phyloP scores from a whole-genome alignment of 768 basidiomycete genomes.

The Scleroderma citrinum region DNA sequence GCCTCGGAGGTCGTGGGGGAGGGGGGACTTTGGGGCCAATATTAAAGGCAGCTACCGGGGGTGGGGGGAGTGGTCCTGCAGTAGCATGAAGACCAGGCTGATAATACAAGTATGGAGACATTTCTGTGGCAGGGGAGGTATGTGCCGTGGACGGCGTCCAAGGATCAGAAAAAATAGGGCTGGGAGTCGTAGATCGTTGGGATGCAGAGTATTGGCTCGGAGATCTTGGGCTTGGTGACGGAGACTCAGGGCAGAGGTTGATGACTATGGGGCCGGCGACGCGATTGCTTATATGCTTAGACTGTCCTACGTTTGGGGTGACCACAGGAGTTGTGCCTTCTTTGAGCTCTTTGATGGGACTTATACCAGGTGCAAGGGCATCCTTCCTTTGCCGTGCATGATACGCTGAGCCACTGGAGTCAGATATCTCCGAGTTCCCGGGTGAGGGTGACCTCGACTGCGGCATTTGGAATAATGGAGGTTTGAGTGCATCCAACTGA shows the following conservation, averaged over 20 bases:
- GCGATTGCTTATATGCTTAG: slow-evolving; percentile 51
- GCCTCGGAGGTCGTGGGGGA: slow-evolving; percentile 55
- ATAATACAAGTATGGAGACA: slow-evolving; percentile 49
- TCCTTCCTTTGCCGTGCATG: slow-evolving; percentile 28
- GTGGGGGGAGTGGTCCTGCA: slow-evolving; percentile 68
- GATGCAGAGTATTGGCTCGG: slow-evolving; percentile 22
- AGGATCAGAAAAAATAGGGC: slow-evolving; percentile 18
- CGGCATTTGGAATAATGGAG: slow-evolving; percentile 33
- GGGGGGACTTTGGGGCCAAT: slow-evolving; percentile 45
- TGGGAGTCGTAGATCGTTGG: slow-evolving; percentile 25
- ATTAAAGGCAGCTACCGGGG: slow-evolving; percentile 52
- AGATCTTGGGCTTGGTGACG: slow-evolving; percentile 22
- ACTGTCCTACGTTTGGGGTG: slow-evolving; percentile 60
- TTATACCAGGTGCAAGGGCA: slow-evolving; percentile 28
- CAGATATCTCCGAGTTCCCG: slow-evolving; percentile 25
- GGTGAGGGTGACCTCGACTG: slow-evolving; percentile 30
- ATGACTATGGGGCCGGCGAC: slow-evolving; percentile 61
- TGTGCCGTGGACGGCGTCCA: slow-evolving; percentile 21
- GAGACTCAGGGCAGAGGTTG: slow-evolving; percentile 35
- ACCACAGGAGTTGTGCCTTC: slow-evolving; percentile 28
- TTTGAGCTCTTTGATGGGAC: slow-evolving; percentile 22
- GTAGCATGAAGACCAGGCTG: slow-evolving; percentile 65
- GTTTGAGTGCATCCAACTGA: slow-evolving; percentile 28
- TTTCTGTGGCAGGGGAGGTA: slow-evolving; percentile 21
- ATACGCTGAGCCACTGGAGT: slow-evolving; percentile 24